Percentiles rank a stretch among this genome's conserved stretches.
Evolutionary conservation across 2,329 filamentous ascomycete species (phyloP).

Genomic region (Penicillium decumbens): DNA sequence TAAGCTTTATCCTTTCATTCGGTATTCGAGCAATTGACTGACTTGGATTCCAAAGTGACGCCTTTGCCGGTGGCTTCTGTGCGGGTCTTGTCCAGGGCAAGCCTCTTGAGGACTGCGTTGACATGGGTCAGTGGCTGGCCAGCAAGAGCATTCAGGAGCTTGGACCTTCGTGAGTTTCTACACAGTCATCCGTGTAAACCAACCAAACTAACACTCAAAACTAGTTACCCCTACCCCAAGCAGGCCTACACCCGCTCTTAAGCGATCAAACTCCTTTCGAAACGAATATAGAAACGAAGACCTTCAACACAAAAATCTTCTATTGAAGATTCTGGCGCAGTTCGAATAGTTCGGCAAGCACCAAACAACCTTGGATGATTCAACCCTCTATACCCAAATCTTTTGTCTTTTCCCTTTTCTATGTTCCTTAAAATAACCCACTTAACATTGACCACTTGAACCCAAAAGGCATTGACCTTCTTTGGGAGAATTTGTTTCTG

Average conservation of each 20-base stretch:
- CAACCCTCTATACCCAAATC: slow-evolving; percentile 42
- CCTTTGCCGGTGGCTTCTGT: slow-evolving; percentile 90
- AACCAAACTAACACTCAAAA: slow-evolving; percentile 17
- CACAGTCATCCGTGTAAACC: background rate
- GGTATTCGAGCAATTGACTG: slow-evolving; percentile 6
- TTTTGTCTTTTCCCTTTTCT: slow-evolving; percentile 14
- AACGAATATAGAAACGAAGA: slow-evolving; percentile 19
- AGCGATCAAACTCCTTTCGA: slow-evolving; percentile 9
- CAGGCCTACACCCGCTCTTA: slow-evolving; percentile 58
- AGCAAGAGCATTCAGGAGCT: slow-evolving; percentile 90
- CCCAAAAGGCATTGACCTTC: background rate
- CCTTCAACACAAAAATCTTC: slow-evolving; percentile 23
- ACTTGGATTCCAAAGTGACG: slow-evolving; percentile 57
- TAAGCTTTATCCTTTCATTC: slow-evolving; percentile 31
- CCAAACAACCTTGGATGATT: slow-evolving; percentile 32
- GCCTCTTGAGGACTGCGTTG: slow-evolving; percentile 69
- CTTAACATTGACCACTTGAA: slow-evolving; percentile 19
- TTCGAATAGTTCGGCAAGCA: slow-evolving; percentile 14
- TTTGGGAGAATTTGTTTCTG: background rate
- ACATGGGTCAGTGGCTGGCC: slow-evolving; percentile 96
- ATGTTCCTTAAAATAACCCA: slow-evolving; percentile 17
- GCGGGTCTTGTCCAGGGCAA: slow-evolving; percentile 86
- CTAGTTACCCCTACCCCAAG: slow-evolving; percentile 76
- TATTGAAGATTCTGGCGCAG: slow-evolving; percentile 16
- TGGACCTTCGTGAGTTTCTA: slow-evolving; percentile 77